Evolutionary conservation across 176 grass and related monocot genomes (phyloP).

Genomic region (Carex pumila): DNA sequence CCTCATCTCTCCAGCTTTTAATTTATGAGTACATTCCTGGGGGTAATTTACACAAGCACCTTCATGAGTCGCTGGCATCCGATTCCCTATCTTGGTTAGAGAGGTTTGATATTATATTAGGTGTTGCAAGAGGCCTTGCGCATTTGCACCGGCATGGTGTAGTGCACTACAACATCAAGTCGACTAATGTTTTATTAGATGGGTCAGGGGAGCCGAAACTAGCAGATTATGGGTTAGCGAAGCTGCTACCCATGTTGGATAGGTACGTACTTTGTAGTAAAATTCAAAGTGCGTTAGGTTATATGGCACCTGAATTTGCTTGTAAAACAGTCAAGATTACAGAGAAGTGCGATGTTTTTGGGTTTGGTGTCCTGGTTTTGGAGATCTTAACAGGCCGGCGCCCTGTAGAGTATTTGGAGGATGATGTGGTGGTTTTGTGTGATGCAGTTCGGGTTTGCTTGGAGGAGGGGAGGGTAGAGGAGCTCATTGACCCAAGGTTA

Average conservation of each 20-base stretch:
- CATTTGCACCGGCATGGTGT: slow-evolving; percentile 70
- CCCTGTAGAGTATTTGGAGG: slow-evolving; percentile 91
- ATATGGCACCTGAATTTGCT: slow-evolving; percentile 95
- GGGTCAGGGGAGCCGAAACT: slow-evolving; percentile 63
- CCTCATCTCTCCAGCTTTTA: slow-evolving; percentile 78
- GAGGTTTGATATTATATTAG: slow-evolving; percentile 83
- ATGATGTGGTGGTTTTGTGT: slow-evolving; percentile 81
- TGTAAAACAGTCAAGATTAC: slow-evolving; percentile 90
- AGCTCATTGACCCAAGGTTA: slow-evolving; percentile 52
- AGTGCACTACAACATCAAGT: slow-evolving; percentile 91
- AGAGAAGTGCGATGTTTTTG: slow-evolving; percentile 84
- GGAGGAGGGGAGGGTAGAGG: slow-evolving; percentile 69
- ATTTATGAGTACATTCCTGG: slow-evolving; percentile 86
- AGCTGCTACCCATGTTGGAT: slow-evolving; percentile 82
- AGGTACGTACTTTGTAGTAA: slow-evolving; percentile 89
- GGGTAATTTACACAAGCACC: slow-evolving; percentile 64
- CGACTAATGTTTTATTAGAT: slow-evolving; percentile 79
- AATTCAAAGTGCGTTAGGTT: slow-evolving; percentile 94
- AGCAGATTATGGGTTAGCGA: slow-evolving; percentile 79
- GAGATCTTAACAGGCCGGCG: slow-evolving; percentile 67
- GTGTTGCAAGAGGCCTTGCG: slow-evolving; percentile 63
- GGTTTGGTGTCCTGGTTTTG: slow-evolving; percentile 64
- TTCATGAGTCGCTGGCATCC: slow-evolving; percentile 53
- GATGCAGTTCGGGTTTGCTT: slow-evolving; percentile 64
- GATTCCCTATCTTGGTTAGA: slow-evolving; percentile 74